Base-by-base conservation (phyloP, 306 rosid genomes). In the Urtica urens region DNA sequence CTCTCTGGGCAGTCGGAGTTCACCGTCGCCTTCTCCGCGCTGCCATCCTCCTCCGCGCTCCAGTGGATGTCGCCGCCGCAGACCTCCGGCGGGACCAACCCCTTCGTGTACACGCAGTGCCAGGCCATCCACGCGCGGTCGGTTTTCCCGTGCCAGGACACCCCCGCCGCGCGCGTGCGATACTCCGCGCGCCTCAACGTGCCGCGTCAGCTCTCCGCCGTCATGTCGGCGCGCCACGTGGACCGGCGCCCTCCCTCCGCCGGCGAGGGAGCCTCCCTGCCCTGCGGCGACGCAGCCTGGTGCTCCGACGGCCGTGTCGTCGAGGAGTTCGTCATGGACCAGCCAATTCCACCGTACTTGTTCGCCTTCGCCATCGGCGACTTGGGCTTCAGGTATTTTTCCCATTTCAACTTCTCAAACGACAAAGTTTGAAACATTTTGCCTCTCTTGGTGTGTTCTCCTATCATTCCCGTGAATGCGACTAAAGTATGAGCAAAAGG, bases 121-220 rank as follows among this genome's bases (percentile, higher is more conserved):
- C 99, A 90, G 10, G 70, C 94, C 52, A 85, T 90, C 43, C 99
- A 90, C 40, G 99, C 99, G 0, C 94, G 99, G 23, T 38, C 95
- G 0, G 73, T 90, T 17, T 79, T 90, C 59, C 99, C 99, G 2
- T 90, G 83, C 51, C 99, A 90, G 58, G 99, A 90, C 67, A 90
- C 99, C 3, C 94, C 99, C 0, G 95, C 99, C 10, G 74, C 77
- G 47, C 69, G 99, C 23, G 70, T 90, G 0, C 34, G 75, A 46
- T 81, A 73, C 67, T 60, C 78, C 0, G 90, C 85, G 0, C 58
- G 39, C 1, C 12, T 90, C 34, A 85, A 90, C 58, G 51, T 90
- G 19, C 99, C 99, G 0, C 28, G 41, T 2, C 58, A 77, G 23
- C 20, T 90, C 0, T 71, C 95, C 0, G 87, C 92, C 0, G 99